phyloP scores from a whole-genome alignment of 352 stramenopile species.

The Phytophthora pluvialis region DNA sequence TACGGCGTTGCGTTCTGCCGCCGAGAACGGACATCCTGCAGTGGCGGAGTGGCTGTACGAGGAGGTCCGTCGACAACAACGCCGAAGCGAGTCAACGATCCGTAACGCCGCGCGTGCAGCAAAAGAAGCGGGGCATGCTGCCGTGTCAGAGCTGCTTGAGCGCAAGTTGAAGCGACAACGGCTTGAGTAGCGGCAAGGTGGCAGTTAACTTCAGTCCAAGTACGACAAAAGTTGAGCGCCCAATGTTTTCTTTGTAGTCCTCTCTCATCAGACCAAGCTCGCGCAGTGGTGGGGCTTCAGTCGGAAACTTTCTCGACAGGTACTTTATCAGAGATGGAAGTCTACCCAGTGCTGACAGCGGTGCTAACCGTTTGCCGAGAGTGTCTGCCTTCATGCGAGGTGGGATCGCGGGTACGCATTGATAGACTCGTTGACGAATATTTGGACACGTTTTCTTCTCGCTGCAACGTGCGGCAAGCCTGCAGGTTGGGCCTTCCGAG shows the following conservation, averaged over 20 bases:
- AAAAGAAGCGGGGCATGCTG: constrained; percentile 15
- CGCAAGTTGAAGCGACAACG: constrained; percentile 28
- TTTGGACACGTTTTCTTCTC: constrained; percentile 21
- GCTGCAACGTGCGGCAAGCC: constrained; percentile 10
- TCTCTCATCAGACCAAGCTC: constrained; percentile 11
- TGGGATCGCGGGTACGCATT: neutral
- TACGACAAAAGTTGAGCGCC: no score
- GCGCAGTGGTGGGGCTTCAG: neutral
- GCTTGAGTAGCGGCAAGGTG: constrained; percentile 5
- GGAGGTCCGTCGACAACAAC: constrained; percentile 13
- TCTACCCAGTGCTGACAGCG: constrained; percentile 12
- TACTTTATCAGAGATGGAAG: neutral
- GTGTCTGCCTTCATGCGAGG: constrained; percentile 2
- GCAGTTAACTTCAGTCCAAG: neutral
- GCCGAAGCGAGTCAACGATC: constrained; percentile 22
- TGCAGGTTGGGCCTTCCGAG: constrained; percentile 6
- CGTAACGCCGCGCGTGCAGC: constrained; percentile 14
- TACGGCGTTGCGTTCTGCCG: constrained; percentile 10
- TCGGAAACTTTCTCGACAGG: constrained; percentile 10
- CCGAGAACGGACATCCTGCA: constrained; percentile 16
- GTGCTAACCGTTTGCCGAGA: constrained; percentile 20
- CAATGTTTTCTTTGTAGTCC: neutral
- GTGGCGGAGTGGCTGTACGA: constrained; percentile 19
- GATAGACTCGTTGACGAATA: constrained; percentile 5
- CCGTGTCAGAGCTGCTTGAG: constrained; percentile 18